phyloP scores from a whole-genome alignment of 257 asterid species.

The Nicotiana benthamiana region DNA sequence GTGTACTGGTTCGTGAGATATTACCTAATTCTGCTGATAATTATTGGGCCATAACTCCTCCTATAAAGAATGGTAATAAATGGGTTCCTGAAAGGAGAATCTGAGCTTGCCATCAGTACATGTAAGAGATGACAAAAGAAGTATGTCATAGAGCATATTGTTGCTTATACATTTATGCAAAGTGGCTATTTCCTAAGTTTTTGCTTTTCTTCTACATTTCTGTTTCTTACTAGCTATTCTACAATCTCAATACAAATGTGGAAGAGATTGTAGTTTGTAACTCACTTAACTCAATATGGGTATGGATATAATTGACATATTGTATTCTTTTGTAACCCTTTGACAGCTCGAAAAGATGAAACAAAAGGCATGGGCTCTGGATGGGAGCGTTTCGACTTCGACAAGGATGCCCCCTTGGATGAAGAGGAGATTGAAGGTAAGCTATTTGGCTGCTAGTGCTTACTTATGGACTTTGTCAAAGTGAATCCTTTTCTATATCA shows the following conservation, averaged over 20 bases:
- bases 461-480: background rate
- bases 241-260: background rate
- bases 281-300: background rate
- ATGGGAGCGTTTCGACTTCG: conserved; percentile 90
- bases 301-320: background rate
- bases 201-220: background rate
- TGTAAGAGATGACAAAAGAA: background rate
- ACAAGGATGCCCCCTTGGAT: conserved; percentile 90
- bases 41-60: background rate
- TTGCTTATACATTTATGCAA: background rate
- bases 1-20: background rate
- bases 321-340: background rate
- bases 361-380: conserved; percentile 73
- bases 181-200: background rate
- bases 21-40: background rate
- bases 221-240: background rate
- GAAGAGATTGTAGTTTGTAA: background rate
- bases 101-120: background rate
- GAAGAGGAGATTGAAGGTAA: conserved; percentile 89
- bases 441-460: background rate
- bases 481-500: background rate
- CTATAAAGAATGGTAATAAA: background rate
- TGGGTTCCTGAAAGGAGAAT: background rate
- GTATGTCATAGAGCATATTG: background rate
- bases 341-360: conserved; percentile 71